These are phyloP conservation scores for Arabidopsis thaliana DNA, from an alignment of 345 rosid species.

Conservation along the genomic window TAIR10.1 NC_003070.9:8353001-8353500, in stretches of 20 bases:
- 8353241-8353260: slow-evolving; percentile 54
- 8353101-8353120: slow-evolving; percentile 62
- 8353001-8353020: slow-evolving; percentile 85
- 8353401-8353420: slow-evolving; percentile 90
- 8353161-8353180: slow-evolving; percentile 76
- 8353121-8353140: slow-evolving; percentile 78
- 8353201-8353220: slow-evolving; percentile 81
- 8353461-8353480: slow-evolving; percentile 65
- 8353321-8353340: slow-evolving; percentile 67
- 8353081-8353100: slow-evolving; percentile 81
- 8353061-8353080: slow-evolving; percentile 85
- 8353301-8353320: slow-evolving; percentile 19
- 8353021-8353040: slow-evolving; percentile 97
- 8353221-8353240: slow-evolving; percentile 76
- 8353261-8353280: not conserved
- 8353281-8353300: not conserved
- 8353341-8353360: slow-evolving; percentile 83
- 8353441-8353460: slow-evolving; percentile 68
- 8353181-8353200: slow-evolving; percentile 91
- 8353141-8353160: slow-evolving; percentile 53
- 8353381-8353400: slow-evolving; percentile 92
- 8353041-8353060: slow-evolving; percentile 73
- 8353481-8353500: slow-evolving; percentile 3
- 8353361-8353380: slow-evolving; percentile 81
- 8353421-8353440: slow-evolving; percentile 72